Percentiles rank a stretch among this genome's conserved stretches.
phyloP scores from a whole-genome alignment of 2,329 filamentous ascomycete species.

The Pezicula radicicola region DNA sequence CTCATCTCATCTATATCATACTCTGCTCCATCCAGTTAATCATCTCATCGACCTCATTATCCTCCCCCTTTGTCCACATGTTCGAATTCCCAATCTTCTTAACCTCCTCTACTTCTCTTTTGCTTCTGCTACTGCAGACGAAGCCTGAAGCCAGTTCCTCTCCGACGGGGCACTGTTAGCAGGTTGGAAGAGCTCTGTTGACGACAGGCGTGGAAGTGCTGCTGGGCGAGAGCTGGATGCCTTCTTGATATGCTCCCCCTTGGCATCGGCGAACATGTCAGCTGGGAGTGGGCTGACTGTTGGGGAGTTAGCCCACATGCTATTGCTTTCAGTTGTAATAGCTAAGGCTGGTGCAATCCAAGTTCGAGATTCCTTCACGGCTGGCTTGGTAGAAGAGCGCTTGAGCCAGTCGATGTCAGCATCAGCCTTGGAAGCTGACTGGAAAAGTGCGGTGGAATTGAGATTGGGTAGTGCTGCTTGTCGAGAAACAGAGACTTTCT shows the following conservation, averaged over 20 bases:
- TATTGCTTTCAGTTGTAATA: too few species aligned
- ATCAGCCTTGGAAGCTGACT: background rate
- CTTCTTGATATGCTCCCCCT: background rate
- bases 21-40: too few species aligned
- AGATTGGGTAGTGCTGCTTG: background rate
- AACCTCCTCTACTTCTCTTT: slow-evolving; percentile 8
- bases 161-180: background rate
- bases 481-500: background rate
- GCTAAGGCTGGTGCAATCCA: too few species aligned
- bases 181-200: background rate
- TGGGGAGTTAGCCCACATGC: too few species aligned
- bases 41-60: background rate
- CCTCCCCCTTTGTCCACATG: slow-evolving; percentile 13
- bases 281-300: too few species aligned
- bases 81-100: slow-evolving; percentile 13
- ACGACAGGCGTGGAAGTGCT: background rate
- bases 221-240: background rate
- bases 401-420: background rate
- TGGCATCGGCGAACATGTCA: background rate
- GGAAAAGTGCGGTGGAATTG: background rate
- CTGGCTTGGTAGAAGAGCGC: background rate
- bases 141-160: background rate
- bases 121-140: slow-evolving; percentile 4
- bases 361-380: too few species aligned
- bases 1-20: too few species aligned